Base-by-base conservation (phyloP, 768 basidiomycete species). In the Rhodotorula diobovata region DNA sequence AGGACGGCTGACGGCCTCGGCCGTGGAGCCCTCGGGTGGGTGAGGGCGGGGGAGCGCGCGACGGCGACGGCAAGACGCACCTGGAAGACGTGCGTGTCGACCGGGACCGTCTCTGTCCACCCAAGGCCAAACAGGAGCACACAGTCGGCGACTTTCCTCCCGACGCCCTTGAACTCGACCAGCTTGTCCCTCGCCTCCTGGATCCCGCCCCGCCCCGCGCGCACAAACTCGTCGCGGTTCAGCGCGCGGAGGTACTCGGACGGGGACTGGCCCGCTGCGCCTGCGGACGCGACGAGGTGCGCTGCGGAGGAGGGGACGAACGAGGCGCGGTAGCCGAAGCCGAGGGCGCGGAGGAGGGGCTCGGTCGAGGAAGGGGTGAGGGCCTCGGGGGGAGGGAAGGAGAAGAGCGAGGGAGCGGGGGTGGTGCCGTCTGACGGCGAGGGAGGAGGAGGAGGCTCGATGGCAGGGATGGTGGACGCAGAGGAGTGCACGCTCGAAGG, bases 111-210 rank as follows among this genome's bases (percentile, higher is more conserved):
- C 73, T 91, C 89, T 76, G 82, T 84, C 91, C 95, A 67, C 6
- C 70, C 67, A 16, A 76, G 61, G 23, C 68, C 50, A 18, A 71
- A 73, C 48, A 71, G 55, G 41, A 70, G 63, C 8, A 64, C 66
- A 46, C 96, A 99, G 78, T 99, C 96, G 5, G 95, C 95, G 0
- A 99, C 96, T 79, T 99, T 99, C 46, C 91, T 85, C 11, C 96
- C 96, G 1, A 99, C 95, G 0, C 96, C 96, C 55, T 90, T 84
- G 66, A 97, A 87, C 77, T 86, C 87, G 46, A 95, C 81, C 34
- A 99, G 83, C 73, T 89, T 87, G 54, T 85, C 84, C 74, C 93
- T 83, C 34, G 92, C 77, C 10, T 54, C 57, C 1, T 53, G 60
- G 32, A 73, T 55, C 41, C 69, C 63, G 20, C 60, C 65, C 30